Base-by-base conservation (phyloP, 2,329 filamentous ascomycete genomes). In the Neurospora crassa region DNA sequence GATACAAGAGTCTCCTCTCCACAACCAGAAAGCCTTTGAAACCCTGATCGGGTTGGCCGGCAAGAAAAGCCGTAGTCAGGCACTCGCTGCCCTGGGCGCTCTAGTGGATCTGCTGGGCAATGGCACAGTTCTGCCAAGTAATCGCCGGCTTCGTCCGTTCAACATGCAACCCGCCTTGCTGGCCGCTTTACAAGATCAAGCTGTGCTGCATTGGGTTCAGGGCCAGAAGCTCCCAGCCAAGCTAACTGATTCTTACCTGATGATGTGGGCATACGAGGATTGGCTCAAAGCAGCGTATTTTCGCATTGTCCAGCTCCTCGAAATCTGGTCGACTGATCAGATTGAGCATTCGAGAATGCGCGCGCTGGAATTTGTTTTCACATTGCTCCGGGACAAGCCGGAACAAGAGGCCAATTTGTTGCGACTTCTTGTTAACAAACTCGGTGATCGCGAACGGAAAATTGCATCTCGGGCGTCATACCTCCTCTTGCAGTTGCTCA, bases 381-480 rank as follows among this genome's bases (percentile, higher is more conserved):
- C 95, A 74, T 84, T 99, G 47, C 84, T 99, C 73, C 96, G 93
- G 80, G 94, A 97, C 80, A 99, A 97, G 82, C 95, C 96, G 0
- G 96, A 99, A 81, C 96, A 99, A 79, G 96, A 99, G 81, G 91
- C 95, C 70, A 99, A 99, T 79, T 83, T 99, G 74, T 84, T 99
- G 73, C 90, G 95, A 70, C 84, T 99, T 71, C 83, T 99, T 71
- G 93, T 99, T 76, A 98, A 98, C 84, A 99, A 99, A 81, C 88
- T 99, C 37, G 95, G 96, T 76, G 96, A 99, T 79, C 92, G 92
- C 67, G 93, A 97, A 75, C 94, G 94, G 79, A 99, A 98, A 81
- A 96, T 99, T 77, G 91, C 96, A 0, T 99, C 96, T 4, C 89
- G 94, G 72, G 91, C 95, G 2, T 98, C 96, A 0, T 97, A 97